A percentile compares a stretch with the other conserved stretches of the same genome.
Conservation (phyloP, 345 rosid species). For the Jatropha curcas region DNA sequence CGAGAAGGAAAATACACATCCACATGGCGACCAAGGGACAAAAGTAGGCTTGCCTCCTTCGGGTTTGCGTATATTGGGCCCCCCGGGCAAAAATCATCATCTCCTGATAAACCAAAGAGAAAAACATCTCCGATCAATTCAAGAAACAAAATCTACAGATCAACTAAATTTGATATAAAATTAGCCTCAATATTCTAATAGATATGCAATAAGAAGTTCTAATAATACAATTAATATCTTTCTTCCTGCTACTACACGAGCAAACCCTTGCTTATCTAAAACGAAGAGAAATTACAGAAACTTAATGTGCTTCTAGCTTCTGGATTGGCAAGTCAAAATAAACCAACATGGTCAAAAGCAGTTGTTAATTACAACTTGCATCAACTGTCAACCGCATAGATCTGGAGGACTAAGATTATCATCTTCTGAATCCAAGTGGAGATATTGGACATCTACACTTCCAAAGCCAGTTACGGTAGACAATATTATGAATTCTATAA, state of each 20-base stretch:
- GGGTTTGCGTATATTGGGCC: conserved; percentile 73
- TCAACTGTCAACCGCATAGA: neutral
- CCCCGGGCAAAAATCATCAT: conserved; percentile 65
- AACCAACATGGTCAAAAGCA: neutral
- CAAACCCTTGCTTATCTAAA: neutral
- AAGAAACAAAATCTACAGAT: neutral
- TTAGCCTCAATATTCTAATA: neutral
- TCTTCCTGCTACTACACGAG: neutral
- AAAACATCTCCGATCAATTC: neutral
- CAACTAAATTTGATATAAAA: neutral
- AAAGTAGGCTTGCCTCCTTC: conserved; percentile 64
- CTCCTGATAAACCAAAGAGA: conserved; percentile 40
- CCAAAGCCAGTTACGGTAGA: no score
- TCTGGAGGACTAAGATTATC: neutral
- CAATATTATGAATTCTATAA: neutral
- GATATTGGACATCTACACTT: neutral
- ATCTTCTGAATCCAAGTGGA: neutral
- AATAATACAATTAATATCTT: neutral
- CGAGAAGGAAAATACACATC: conserved; percentile 68
- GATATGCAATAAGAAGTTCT: no score
- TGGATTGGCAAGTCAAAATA: neutral
- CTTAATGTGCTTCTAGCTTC: neutral
- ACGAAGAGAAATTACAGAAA: neutral
- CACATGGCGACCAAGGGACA: conserved; percentile 62
- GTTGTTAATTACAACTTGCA: neutral